Conservation (phyloP, 768 basidiomycete genomes). For the Hericium alpestre region DNA sequence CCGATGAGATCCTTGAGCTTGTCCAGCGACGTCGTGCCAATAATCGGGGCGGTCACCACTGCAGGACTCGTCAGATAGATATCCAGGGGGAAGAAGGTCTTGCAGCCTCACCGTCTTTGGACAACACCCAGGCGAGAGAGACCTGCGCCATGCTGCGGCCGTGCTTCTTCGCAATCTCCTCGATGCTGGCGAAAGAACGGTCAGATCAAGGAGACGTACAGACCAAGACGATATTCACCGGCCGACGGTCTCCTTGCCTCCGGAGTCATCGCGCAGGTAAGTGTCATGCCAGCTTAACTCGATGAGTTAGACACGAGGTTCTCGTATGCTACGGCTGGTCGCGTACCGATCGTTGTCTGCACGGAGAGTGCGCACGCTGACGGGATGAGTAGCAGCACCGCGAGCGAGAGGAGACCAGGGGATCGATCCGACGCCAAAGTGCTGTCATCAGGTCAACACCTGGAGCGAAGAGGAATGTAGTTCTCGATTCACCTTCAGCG, state of each 20-base stretch:
- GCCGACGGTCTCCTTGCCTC: slow-evolving; percentile 1
- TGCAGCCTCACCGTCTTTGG: slow-evolving; percentile 13
- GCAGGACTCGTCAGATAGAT: background rate
- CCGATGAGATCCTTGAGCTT: background rate
- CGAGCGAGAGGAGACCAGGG: slow-evolving; percentile 5
- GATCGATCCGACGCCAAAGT: slow-evolving; percentile 2
- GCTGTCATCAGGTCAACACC: background rate
- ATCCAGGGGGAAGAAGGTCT: background rate
- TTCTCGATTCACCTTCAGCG: slow-evolving; percentile 2
- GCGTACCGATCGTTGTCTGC: background rate
- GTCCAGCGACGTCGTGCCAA: slow-evolving; percentile 20
- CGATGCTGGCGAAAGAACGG: slow-evolving; percentile 15
- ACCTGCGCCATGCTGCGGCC: slow-evolving; percentile 32
- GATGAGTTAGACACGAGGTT: background rate
- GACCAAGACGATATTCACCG: slow-evolving; percentile 1
- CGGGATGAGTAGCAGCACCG: background rate
- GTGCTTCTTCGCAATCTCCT: slow-evolving; percentile 29
- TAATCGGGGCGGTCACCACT: slow-evolving; percentile 18
- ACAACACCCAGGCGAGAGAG: slow-evolving; percentile 26
- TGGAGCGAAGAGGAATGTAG: background rate
- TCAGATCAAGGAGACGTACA: background rate
- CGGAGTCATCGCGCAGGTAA: background rate
- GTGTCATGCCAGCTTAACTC: slow-evolving; percentile 1
- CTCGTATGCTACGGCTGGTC: background rate
- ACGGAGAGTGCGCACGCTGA: background rate